Evolutionary conservation across 176 grass and related monocot genomes (phyloP).

Genomic region (Oryza glumipatula): DNA sequence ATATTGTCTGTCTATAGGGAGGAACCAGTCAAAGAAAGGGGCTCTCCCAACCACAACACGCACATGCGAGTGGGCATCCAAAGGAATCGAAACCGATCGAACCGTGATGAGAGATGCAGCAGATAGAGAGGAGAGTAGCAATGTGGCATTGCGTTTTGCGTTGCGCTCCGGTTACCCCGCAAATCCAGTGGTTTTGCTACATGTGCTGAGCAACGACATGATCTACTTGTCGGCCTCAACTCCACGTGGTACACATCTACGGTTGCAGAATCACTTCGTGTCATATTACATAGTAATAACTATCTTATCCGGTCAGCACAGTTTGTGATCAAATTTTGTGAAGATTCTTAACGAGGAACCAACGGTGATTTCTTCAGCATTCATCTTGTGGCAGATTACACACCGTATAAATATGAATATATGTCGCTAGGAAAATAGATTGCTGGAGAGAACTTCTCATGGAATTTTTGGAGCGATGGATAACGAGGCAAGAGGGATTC

Average conservation of each 20-base stretch:
- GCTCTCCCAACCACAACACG: conserved; percentile 34
- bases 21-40: conserved; percentile 47
- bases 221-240: not conserved
- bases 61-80: conserved; percentile 41
- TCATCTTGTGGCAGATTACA: too few relatives aligned
- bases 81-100: not conserved
- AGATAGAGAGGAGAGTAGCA: too few relatives aligned
- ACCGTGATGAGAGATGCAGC: not conserved
- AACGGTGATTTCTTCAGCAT: not conserved
- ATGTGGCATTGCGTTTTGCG: not conserved
- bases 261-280: not conserved
- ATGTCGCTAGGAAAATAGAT: not conserved
- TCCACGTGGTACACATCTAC: conserved; percentile 11
- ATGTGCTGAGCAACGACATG: not conserved
- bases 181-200: not conserved
- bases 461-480: not conserved
- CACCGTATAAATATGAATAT: not conserved
- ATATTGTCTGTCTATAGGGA: not conserved
- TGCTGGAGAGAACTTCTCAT: not conserved
- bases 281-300: not conserved
- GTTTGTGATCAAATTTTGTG: not conserved
- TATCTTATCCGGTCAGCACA: not conserved
- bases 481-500: not conserved
- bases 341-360: not conserved
- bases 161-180: not conserved